phyloP scores from a whole-genome alignment of 768 basidiomycete species.

The Holtermanniella nyarrowii region DNA sequence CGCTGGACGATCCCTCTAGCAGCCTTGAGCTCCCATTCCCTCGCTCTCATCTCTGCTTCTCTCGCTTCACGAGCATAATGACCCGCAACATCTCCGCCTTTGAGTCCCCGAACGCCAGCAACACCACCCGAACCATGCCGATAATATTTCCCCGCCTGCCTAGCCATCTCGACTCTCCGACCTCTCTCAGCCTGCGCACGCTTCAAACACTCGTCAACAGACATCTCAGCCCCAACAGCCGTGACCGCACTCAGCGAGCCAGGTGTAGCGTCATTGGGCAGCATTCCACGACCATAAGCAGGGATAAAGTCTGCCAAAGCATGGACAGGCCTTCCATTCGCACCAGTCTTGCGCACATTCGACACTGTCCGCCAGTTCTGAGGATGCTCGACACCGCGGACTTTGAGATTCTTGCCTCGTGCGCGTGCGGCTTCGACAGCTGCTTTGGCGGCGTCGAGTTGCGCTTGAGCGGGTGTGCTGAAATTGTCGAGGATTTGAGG shows the following conservation, averaged over 20 bases:
- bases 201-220: conserved; percentile 30
- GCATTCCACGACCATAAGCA: conserved; percentile 9
- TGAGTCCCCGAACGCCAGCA: conserved; percentile 13
- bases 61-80: conserved; percentile 41
- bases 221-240: not conserved
- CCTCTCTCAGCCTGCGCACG: conserved; percentile 27
- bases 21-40: conserved; percentile 40
- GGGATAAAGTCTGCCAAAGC: conserved; percentile 24
- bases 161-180: conserved; percentile 37
- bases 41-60: conserved; percentile 26
- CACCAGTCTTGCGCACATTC: not conserved
- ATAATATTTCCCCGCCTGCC: conserved; percentile 37
- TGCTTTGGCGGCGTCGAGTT: too few relatives aligned
- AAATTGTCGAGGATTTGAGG: conserved; percentile 17
- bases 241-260: conserved; percentile 9
- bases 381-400: conserved; percentile 18
- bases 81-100: conserved; percentile 30
- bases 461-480: conserved; percentile 6
- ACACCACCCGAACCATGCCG: conserved; percentile 1
- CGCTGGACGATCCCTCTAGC: conserved; percentile 36
- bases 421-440: conserved; percentile 4
- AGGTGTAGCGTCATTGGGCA: conserved; percentile 13
- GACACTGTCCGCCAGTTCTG: conserved; percentile 32
- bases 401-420: not conserved
- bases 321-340: conserved; percentile 2